A percentile compares a stretch with the other conserved stretches of the same genome.
Evolutionary conservation across 192 early-diverging fungal species (phyloP).

Genomic region (Radiomyces spectabilis): DNA sequence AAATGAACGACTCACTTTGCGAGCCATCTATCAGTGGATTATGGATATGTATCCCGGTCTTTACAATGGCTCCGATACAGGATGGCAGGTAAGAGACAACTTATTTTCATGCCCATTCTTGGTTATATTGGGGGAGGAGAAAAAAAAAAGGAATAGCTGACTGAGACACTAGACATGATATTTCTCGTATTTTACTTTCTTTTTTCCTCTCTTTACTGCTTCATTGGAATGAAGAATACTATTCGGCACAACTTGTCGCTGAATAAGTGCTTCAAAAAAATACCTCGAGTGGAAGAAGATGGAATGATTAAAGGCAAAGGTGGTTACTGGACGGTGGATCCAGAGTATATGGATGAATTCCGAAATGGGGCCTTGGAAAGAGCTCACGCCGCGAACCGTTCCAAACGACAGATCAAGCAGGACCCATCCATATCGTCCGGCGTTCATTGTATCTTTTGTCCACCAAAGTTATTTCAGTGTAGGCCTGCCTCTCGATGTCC

Average conservation of each 20-base stretch:
- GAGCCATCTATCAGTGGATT: conserved; percentile 79
- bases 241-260: conserved; percentile 85
- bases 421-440: not conserved
- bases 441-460: too few species aligned
- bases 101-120: too few species aligned
- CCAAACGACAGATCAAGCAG: not conserved
- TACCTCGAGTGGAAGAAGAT: conserved; percentile 53
- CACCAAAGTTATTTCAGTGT: too few species aligned
- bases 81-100: conserved; percentile 61
- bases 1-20: conserved; percentile 56
- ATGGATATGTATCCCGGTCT: conserved; percentile 62
- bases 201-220: conserved; percentile 31
- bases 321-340: conserved; percentile 49
- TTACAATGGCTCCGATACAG: conserved; percentile 52
- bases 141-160: not conserved
- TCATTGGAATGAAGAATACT: too few species aligned
- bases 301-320: conserved; percentile 49
- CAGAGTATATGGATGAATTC: conserved; percentile 10
- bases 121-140: too few species aligned
- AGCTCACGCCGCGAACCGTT: conserved; percentile 3
- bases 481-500: too few species aligned
- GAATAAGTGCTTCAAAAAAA: conserved; percentile 69
- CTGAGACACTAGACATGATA: too few species aligned
- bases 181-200: too few species aligned
- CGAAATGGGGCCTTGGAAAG: conserved; percentile 9